Evolutionary conservation across 208 protist genomes (phyloP).

Genomic region (Porcisia deanei): DNA sequence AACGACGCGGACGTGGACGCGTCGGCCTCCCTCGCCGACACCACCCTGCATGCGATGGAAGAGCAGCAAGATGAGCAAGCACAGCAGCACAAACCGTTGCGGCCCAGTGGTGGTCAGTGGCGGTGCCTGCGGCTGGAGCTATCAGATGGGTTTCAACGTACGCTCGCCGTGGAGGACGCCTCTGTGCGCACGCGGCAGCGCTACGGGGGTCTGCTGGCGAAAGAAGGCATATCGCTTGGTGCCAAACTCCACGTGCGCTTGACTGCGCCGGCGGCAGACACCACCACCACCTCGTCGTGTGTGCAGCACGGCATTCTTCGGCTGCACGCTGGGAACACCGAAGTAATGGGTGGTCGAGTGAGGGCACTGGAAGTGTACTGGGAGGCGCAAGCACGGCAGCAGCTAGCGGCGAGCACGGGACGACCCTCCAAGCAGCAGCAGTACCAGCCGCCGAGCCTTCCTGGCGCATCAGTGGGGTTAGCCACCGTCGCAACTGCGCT

Average conservation of each 20-base stretch:
- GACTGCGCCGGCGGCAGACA: background rate
- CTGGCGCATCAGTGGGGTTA: background rate
- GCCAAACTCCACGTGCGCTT: conserved; percentile 49
- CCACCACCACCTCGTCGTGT: background rate
- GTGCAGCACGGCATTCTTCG: conserved; percentile 50
- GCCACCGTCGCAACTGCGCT: background rate
- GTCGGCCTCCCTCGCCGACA: conserved; percentile 27
- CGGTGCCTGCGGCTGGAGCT: conserved; percentile 51
- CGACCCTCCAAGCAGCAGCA: conserved; percentile 31
- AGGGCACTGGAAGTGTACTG: conserved; percentile 51
- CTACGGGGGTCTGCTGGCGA: conserved; percentile 27
- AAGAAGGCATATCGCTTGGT: conserved; percentile 52
- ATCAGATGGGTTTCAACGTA: conserved; percentile 71
- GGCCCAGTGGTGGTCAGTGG: conserved; percentile 41
- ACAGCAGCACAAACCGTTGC: conserved; percentile 34
- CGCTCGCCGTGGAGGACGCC: conserved; percentile 58
- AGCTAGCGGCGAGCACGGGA: conserved; percentile 45
- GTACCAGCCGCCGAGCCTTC: conserved; percentile 1
- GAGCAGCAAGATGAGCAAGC: conserved; percentile 35
- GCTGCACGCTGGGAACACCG: conserved; percentile 43
- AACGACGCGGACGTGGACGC: background rate
- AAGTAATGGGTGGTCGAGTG: conserved; percentile 56
- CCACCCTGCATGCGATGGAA: conserved; percentile 37
- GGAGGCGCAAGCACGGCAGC: conserved; percentile 33
- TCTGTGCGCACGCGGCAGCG: conserved; percentile 15